Evolutionary conservation across 352 stramenopile genomes (phyloP).

Genomic region (Pythium apleroticum): DNA sequence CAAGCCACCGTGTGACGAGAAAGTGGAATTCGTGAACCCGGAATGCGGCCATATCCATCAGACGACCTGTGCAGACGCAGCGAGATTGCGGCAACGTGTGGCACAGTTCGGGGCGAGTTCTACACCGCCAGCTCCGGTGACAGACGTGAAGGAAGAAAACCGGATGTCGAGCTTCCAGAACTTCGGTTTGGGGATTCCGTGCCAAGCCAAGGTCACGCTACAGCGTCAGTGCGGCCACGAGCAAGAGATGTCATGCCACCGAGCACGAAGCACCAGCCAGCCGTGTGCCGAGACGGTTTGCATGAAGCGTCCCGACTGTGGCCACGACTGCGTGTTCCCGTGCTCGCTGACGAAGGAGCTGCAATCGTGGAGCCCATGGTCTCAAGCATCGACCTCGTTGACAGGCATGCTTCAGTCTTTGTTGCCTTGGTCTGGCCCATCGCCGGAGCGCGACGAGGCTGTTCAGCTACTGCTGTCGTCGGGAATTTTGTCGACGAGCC

Average conservation of each 20-base stretch:
- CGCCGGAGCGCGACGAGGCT: conserved; percentile 23
- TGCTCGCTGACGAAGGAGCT: conserved; percentile 37
- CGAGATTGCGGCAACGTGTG: conserved; percentile 12
- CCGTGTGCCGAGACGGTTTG: conserved; percentile 37
- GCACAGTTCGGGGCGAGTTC: background rate
- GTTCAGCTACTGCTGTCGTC: conserved; percentile 34
- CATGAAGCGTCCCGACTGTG: conserved; percentile 39
- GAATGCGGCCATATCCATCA: conserved; percentile 67
- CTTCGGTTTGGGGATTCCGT: conserved; percentile 49
- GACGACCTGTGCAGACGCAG: conserved; percentile 52
- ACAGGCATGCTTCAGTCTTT: conserved; percentile 30
- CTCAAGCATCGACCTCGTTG: conserved; percentile 23
- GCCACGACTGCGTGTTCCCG: conserved; percentile 41
- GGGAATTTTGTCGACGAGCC: conserved; percentile 40
- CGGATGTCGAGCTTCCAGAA: conserved; percentile 29
- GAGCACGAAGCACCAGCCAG: conserved; percentile 34
- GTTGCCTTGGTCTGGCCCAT: conserved; percentile 41
- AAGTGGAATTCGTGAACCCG: conserved; percentile 50
- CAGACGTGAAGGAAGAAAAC: conserved; percentile 21
- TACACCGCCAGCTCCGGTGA: conserved; percentile 9
- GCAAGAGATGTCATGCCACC: conserved; percentile 47
- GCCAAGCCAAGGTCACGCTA: conserved; percentile 35
- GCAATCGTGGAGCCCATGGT: conserved; percentile 53
- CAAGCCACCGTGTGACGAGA: conserved; percentile 45
- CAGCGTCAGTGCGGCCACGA: conserved; percentile 45